Evolutionary conservation across 2,329 filamentous ascomycete species (phyloP), one percentile per base, ranked within the genome.

Genomic region (Colletotrichum tamarilloi): DNA sequence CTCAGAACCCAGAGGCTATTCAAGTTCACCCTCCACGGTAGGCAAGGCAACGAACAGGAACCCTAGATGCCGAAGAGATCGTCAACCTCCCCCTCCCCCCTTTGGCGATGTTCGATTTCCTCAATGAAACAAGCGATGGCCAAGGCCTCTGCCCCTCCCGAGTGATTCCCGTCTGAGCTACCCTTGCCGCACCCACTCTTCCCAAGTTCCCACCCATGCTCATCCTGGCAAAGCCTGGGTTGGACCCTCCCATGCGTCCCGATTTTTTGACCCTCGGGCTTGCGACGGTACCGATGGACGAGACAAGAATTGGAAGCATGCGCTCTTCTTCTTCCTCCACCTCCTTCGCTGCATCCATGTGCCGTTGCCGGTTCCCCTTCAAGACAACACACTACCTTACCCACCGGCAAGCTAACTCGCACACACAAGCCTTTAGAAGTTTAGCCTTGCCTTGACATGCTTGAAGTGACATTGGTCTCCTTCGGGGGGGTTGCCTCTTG

Each of bases 131-230:
- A 71, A 73, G 67, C 67, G 28, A 71, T 71, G 60, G 49, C 49
- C 60, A 62, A 73, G 67, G 49, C 67, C 62, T 66, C 67, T 52
- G 55, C 62, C 71, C 62, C 59, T 70, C 71, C 67, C 55, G 35
- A 64, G 19, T 60, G 62, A 71, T 62, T 66, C 71, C 67, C 71
- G 71, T 70, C 46, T 70, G 67, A 73, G 62, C 71, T 71, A 73
- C 67, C 71, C 71, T 53, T 71, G 71, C 67, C n/a, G 32, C 62
- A 62, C 62, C 60, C 71, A 66, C 71, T 53, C 46, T 35, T 35
- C 32, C 32, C 32, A 35, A 12, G 32, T 35, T 63, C 24, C 14
- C 66, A 69, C 42, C 26, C 56, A 62, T 71, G 60, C 60, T 58
- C 22, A 65, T 71, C 71, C 71, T 52, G 49, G 38, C 38, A 42